These are phyloP conservation scores for Hypoxylon fragiforme DNA, from an alignment of 495 filamentous ascomycete species.

Conservation along the genomic window DNA sequence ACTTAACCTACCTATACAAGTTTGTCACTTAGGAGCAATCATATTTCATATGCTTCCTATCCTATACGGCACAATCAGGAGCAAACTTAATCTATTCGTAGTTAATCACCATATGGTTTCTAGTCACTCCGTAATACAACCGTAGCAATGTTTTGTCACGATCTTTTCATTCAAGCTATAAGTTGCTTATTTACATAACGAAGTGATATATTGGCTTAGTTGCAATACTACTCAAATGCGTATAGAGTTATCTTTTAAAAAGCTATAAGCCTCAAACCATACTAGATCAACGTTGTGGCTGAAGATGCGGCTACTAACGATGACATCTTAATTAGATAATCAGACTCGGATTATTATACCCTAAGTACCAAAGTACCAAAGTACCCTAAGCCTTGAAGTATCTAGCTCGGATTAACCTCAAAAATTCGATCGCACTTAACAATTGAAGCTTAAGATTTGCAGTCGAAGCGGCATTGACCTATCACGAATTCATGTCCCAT, in stretches of 20 bases:
- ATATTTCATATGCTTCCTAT: too few species aligned
- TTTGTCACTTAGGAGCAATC: constrained; percentile 6
- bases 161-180: background rate
- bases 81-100: constrained; percentile 10
- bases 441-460: constrained; percentile 2
- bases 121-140: too few species aligned
- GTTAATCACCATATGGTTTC: too few species aligned
- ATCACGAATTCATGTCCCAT: too few species aligned
- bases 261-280: too few species aligned
- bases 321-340: background rate
- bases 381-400: background rate
- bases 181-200: background rate
- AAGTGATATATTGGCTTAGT: too few species aligned
- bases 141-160: background rate
- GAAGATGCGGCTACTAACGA: background rate
- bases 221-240: too few species aligned
- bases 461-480: too few species aligned
- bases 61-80: background rate
- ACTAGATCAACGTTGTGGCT: too few species aligned
- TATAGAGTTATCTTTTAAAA: too few species aligned
- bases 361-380: background rate
- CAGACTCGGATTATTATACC: constrained; percentile 25
- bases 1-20: too few species aligned
- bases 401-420: constrained; percentile 29
- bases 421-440: constrained; percentile 33